Evolutionary conservation across 169 alveolate genomes (phyloP).

Genomic region (Plasmodium relictum): DNA sequence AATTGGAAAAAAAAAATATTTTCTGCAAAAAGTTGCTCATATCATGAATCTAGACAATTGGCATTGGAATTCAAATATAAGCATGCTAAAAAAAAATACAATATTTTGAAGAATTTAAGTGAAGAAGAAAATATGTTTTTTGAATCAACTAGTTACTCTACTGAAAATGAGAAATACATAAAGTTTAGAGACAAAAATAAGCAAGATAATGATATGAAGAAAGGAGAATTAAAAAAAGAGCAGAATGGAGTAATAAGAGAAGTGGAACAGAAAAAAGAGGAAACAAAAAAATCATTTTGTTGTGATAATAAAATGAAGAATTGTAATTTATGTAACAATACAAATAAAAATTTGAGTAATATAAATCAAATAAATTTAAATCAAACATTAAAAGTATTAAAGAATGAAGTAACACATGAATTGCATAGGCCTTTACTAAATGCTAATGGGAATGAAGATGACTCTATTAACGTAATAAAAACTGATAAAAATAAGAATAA

Average conservation of each 20-base stretch:
- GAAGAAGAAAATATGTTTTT: slow-evolving; percentile 58
- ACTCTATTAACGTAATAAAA: not conserved
- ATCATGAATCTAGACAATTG: slow-evolving; percentile 57
- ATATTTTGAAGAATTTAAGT: slow-evolving; percentile 33
- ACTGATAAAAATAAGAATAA: not conserved
- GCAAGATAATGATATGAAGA: not conserved
- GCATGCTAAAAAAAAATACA: slow-evolving; percentile 39
- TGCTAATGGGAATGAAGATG: not conserved
- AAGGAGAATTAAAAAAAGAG: not conserved
- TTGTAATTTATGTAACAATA: not conserved
- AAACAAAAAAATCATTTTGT: not conserved
- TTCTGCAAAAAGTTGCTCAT: slow-evolving; percentile 26
- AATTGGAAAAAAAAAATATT: slow-evolving; percentile 20
- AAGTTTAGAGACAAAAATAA: not conserved
- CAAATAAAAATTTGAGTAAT: not conserved
- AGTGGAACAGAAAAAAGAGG: not conserved
- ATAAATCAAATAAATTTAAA: slow-evolving; percentile 16
- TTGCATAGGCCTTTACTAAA: not conserved
- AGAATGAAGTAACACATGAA: not conserved
- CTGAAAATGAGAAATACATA: not conserved
- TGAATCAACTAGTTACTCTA: slow-evolving; percentile 1
- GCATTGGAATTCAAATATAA: slow-evolving; percentile 53
- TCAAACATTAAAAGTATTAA: slow-evolving; percentile 28
- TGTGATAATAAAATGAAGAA: not conserved
- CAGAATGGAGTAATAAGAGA: not conserved